Evolutionary conservation across 1,284 basidiomycete genomes (phyloP).

Genomic region (Microbotryomycetes sp.): DNA sequence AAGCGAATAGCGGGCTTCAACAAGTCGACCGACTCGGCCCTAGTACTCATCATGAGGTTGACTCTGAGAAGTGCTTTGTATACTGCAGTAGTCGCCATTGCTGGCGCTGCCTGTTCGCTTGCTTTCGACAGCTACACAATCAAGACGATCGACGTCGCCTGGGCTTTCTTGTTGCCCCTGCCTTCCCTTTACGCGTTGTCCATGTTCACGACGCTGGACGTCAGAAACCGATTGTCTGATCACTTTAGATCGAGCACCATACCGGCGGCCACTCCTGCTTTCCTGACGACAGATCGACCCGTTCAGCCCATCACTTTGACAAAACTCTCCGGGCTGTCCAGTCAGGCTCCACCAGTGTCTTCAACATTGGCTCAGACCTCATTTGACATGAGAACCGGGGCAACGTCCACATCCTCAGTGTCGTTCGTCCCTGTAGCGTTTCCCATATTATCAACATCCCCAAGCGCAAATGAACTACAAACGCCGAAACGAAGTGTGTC

Average conservation of each 20-base stretch:
- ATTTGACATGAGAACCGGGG: background rate
- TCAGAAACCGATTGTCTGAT: background rate
- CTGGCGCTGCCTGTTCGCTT: background rate
- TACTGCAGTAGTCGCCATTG: background rate
- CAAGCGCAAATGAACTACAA: no score
- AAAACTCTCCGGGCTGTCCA: background rate
- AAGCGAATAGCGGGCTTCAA: background rate
- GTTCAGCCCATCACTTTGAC: background rate
- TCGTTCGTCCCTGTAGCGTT: background rate
- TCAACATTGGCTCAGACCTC: background rate
- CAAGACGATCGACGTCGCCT: background rate
- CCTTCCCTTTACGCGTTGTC: constrained; percentile 1
- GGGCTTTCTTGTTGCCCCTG: constrained; percentile 8
- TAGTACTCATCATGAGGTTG: background rate
- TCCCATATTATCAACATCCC: background rate
- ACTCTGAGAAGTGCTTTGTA: background rate
- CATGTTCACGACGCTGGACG: constrained; percentile 5
- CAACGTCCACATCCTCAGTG: background rate
- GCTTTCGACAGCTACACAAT: background rate
- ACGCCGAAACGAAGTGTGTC: background rate
- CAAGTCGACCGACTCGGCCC: background rate
- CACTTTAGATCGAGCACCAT: background rate
- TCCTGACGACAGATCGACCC: background rate
- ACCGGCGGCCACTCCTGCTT: no score
- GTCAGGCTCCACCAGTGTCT: background rate